Conservation (phyloP, 1,284 basidiomycete species). For the Trichosporon sp. region DNA sequence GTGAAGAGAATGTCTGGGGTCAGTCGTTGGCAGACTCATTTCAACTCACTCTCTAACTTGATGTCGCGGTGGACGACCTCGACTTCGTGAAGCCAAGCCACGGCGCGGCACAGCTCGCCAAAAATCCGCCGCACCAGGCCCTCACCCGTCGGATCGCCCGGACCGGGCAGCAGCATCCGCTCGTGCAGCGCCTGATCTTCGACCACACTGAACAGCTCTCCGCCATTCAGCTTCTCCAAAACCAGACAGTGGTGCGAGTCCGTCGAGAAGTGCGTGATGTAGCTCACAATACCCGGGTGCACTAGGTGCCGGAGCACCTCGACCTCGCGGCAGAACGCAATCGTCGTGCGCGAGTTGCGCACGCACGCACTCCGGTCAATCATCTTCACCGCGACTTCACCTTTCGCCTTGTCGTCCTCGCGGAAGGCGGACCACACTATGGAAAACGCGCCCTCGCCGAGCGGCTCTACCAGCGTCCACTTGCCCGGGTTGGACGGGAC, state of each 20-base stretch:
- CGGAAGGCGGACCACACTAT: constrained; percentile 67
- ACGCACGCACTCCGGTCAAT: constrained; percentile 59
- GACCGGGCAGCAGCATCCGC: constrained; percentile 40
- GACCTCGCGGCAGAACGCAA: constrained; percentile 79
- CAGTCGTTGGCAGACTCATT: not conserved
- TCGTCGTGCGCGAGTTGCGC: constrained; percentile 63
- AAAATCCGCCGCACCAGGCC: constrained; percentile 65
- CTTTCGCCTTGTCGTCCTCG: constrained; percentile 25
- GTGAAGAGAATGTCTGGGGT: constrained; percentile 58
- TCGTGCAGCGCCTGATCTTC: constrained; percentile 57
- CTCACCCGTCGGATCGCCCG: constrained; percentile 29
- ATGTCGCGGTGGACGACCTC: constrained; percentile 86
- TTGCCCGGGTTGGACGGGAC: constrained; percentile 12
- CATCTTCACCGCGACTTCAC: constrained; percentile 65
- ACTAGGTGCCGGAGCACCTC: constrained; percentile 78
- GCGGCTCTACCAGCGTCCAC: constrained; percentile 53
- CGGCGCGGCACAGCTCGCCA: constrained; percentile 69
- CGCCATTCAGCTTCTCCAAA: constrained; percentile 69
- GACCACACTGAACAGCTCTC: constrained; percentile 76
- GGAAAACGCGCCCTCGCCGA: constrained; percentile 71
- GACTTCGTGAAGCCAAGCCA: constrained; percentile 84
- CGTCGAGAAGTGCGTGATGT: constrained; percentile 69
- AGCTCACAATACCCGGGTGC: constrained; percentile 74
- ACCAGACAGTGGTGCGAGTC: constrained; percentile 71
- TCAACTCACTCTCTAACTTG: constrained; percentile 80